These are phyloP conservation scores for Mikania micrantha DNA, from an alignment of 129 eudicot species.

Conservation along the genomic window DNA sequence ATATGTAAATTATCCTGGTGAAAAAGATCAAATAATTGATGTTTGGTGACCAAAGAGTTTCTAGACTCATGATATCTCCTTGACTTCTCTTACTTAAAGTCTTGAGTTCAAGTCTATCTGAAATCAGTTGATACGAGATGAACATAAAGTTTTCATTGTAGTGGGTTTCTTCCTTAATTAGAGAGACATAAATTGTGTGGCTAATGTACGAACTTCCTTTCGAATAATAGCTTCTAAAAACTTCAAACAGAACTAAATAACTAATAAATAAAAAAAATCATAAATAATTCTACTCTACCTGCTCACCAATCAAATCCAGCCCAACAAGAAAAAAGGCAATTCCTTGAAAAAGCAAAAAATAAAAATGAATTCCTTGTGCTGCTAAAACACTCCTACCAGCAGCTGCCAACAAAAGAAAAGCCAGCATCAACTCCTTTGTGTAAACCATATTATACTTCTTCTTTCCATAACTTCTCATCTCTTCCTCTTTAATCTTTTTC, in stretches of 20 bases:
- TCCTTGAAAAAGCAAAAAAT: constrained; percentile 88
- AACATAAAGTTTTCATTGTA: too few relatives aligned
- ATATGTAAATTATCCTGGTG: too few relatives aligned
- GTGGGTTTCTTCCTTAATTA: too few relatives aligned
- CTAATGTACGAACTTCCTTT: too few relatives aligned
- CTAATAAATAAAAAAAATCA: too few relatives aligned
- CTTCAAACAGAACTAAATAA: neutral
- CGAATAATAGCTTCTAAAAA: neutral
- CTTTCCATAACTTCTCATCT: constrained; percentile 18
- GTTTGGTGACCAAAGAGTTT: too few relatives aligned
- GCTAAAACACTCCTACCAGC: constrained; percentile 73
- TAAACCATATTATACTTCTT: constrained; percentile 64
- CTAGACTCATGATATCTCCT: too few relatives aligned
- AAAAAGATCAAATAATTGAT: too few relatives aligned
- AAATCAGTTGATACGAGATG: too few relatives aligned
- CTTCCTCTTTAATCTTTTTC: constrained; percentile 37
- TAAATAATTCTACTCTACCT: constrained; percentile 22
- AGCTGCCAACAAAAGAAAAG: constrained; percentile 71
- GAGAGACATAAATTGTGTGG: too few relatives aligned
- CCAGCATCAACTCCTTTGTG: constrained; percentile 66
- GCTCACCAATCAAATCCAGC: constrained; percentile 81
- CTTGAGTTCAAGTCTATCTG: too few relatives aligned
- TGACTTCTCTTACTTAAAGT: too few relatives aligned
- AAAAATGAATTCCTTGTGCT: constrained; percentile 82
- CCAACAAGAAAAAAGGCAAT: constrained; percentile 83